A percentile compares a stretch with the other conserved stretches of the same genome.
Evolutionary conservation across 495 filamentous ascomycete species (phyloP).

Genomic region (Penicillium canescens): DNA sequence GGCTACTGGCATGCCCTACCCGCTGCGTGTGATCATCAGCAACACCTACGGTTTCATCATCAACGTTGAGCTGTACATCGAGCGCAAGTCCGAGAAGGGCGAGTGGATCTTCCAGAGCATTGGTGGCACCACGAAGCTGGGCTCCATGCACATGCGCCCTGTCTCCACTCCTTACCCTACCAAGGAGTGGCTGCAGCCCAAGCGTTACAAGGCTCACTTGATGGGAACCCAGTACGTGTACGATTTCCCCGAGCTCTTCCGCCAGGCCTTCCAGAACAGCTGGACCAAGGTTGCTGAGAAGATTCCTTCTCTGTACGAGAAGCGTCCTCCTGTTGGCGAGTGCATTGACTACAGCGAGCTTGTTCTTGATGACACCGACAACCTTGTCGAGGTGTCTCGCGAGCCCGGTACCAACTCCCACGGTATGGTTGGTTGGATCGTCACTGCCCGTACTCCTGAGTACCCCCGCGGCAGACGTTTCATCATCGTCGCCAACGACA

Average conservation of each 20-base stretch:
- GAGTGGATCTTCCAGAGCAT: slow-evolving; percentile 99
- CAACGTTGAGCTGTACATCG: slow-evolving; percentile 94
- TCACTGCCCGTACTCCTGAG: slow-evolving; percentile 96
- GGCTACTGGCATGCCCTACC: slow-evolving; percentile 79
- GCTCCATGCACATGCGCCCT: slow-evolving; percentile 89
- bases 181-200: slow-evolving; percentile 98
- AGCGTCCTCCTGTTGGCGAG: slow-evolving; percentile 81
- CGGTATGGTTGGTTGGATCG: slow-evolving; percentile 98
- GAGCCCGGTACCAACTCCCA: slow-evolving; percentile 93
- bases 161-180: slow-evolving; percentile 93
- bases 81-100: slow-evolving; percentile 95
- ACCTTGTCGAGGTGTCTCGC: slow-evolving; percentile 85
- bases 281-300: slow-evolving; percentile 75
- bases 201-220: slow-evolving; percentile 97
- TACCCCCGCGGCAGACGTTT: slow-evolving; percentile 91
- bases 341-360: slow-evolving; percentile 96
- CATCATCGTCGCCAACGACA: slow-evolving; percentile 97
- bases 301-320: slow-evolving; percentile 69
- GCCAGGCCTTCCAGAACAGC: slow-evolving; percentile 95
- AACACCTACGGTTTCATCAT: slow-evolving; percentile 99
- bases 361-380: slow-evolving; percentile 90
- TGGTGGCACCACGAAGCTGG: slow-evolving; percentile 90
- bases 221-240: slow-evolving; percentile 99
- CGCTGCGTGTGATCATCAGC: slow-evolving; percentile 93
- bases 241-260: slow-evolving; percentile 99